These are phyloP conservation scores for Linnemannia hyalina DNA, from an alignment of 192 early-diverging fungal species.

Conservation along the genomic window DNA sequence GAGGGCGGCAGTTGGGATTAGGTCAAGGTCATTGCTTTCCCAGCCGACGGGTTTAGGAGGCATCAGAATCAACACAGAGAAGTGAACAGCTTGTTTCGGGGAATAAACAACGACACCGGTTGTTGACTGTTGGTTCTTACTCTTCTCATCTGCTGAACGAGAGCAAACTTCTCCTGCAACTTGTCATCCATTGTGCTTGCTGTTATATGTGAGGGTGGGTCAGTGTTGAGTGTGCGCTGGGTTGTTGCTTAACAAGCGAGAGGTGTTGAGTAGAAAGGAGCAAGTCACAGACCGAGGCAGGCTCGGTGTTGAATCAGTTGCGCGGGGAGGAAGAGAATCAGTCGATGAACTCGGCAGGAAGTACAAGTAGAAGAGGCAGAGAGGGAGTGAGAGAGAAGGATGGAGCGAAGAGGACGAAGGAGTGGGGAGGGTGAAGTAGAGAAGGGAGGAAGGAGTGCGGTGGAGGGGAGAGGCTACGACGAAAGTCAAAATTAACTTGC, in stretches of 20 bases:
- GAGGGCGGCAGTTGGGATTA: slow-evolving; percentile 3
- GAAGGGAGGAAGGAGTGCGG: background rate
- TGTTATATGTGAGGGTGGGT: background rate
- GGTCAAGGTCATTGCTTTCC: background rate
- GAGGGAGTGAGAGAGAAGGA: background rate
- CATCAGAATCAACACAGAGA: background rate
- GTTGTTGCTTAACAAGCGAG: background rate
- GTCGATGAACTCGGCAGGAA: background rate
- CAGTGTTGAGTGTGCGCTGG: background rate
- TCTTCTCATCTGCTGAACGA: slow-evolving; percentile 52
- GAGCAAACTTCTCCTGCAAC: slow-evolving; percentile 51
- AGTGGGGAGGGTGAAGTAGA: background rate
- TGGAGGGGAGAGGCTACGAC: background rate
- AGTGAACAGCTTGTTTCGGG: background rate
- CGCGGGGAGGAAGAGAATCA: background rate
- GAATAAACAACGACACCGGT: background rate
- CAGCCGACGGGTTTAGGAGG: background rate
- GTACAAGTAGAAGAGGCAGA: background rate
- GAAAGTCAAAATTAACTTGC: background rate
- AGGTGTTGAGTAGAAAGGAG: background rate
- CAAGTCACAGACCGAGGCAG: background rate
- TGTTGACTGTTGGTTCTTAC: slow-evolving; percentile 11
- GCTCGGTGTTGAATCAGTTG: background rate
- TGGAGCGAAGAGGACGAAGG: background rate
- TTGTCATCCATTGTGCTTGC: slow-evolving; percentile 29